Base-by-base conservation (phyloP, 495 filamentous ascomycete genomes). In the Penicillium atrosanguineum region DNA sequence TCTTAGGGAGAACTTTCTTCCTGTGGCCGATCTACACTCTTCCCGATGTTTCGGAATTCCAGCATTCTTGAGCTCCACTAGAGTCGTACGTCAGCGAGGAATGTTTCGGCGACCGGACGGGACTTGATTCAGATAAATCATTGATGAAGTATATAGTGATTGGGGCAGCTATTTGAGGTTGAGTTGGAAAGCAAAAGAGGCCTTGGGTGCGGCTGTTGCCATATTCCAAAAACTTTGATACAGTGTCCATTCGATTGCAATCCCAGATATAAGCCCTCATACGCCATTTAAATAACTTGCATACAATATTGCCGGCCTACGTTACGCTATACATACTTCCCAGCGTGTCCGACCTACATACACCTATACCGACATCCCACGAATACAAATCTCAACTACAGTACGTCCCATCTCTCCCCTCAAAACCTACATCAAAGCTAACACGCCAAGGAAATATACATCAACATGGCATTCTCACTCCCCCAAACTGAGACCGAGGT, bases 41-140 rank as follows among this genome's bases (percentile, higher is more conserved):
- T 46, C 49, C 56, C 58, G 53, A 53, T 50, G 55, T 53, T 50
- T 16, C 16, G 58, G 58, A 61, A 61, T 61, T 39, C 25, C 50
- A 23, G 19, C 38, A 40, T 40, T 40, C 38, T 20, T 40, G n/a
- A 15, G 6, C n/a, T 11, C n/a, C 38, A 40, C 16, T 39, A 34
- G 12, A 47, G 18, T 46, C 29, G 38, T 40, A 40, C 38, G 38
- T 40, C 38, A 40, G n/a, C 38, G 6, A 18, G 38, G 38, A 40
- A 40, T 40, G 38, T 40, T 14, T 34, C 38, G 38, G 16, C 16
- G 38, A 40, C 6, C 38, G 38, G 2, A 11, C 6, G 38, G n/a
- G 38, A 40, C 9, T 14, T 34, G 8, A 14, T 12, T 34, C 31
- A 12, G 3, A 14, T 14, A 34, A 34, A 3, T 34, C 11, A 34